Conservation (phyloP, 371 early-diverging fungal species). For the Choanephora cucurbitarum region DNA sequence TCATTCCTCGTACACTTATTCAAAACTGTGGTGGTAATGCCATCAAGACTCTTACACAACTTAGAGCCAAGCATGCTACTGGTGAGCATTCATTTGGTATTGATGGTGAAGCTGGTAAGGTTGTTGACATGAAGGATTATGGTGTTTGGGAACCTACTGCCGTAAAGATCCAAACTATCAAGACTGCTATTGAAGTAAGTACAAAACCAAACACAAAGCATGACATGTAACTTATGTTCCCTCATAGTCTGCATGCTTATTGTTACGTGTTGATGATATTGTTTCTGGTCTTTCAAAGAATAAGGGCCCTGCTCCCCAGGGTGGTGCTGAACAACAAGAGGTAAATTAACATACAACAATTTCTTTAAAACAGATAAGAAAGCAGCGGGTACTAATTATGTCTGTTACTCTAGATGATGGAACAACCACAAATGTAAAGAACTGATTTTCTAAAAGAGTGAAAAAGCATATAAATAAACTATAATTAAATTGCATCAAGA, state of each 20-base stretch:
- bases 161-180: slow-evolving; percentile 99
- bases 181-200: slow-evolving; percentile 97
- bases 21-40: slow-evolving; percentile 99
- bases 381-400: not conserved
- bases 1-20: slow-evolving; percentile 97
- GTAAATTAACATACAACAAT: not conserved
- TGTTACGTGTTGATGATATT: slow-evolving; percentile 97
- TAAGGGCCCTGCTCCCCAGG: slow-evolving; percentile 33
- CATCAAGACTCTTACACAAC: slow-evolving; percentile 90
- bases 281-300: slow-evolving; percentile 87
- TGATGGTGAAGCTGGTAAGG: slow-evolving; percentile 94
- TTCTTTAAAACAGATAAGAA: not conserved
- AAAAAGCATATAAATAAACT: too few relatives aligned
- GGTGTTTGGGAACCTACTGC: slow-evolving; percentile 99
- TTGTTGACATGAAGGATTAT: slow-evolving; percentile 96
- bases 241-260: slow-evolving; percentile 79
- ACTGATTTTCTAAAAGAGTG: too few relatives aligned
- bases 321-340: slow-evolving; percentile 12
- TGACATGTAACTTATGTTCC: too few relatives aligned
- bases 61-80: slow-evolving; percentile 95
- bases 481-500: too few relatives aligned
- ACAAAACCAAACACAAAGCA: too few relatives aligned
- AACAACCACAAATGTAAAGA: slow-evolving; percentile 1
- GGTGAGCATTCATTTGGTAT: slow-evolving; percentile 92
- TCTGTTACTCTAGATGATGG: slow-evolving; percentile 10